Percentiles rank a stretch among this genome's conserved stretches.
Evolutionary conservation across 1,284 basidiomycete species (phyloP).

Genomic region (Ganoderma lucidum): DNA sequence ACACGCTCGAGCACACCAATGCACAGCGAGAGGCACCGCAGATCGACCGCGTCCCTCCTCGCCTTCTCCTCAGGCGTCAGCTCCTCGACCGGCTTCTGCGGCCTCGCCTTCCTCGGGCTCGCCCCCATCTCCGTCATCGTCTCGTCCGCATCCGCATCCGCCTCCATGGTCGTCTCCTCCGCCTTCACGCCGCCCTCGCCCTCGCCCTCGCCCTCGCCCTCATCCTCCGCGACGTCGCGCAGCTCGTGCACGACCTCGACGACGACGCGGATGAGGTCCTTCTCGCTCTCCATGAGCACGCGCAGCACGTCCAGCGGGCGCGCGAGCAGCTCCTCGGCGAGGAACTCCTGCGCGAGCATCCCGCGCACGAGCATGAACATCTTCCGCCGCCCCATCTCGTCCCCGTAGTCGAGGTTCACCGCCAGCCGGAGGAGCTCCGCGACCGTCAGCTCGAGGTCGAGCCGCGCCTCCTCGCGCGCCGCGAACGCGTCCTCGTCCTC

Average conservation of each 20-base stretch:
- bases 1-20: constrained; percentile 93
- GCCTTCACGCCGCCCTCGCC: constrained; percentile 39
- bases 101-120: constrained; percentile 37
- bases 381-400: constrained; percentile 94
- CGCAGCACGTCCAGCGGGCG: constrained; percentile 89
- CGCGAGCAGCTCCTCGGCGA: constrained; percentile 84
- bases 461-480: constrained; percentile 61
- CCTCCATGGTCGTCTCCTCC: constrained; percentile 11
- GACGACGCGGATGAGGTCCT: constrained; percentile 92
- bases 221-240: constrained; percentile 64
- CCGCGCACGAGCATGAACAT: constrained; percentile 90
- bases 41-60: constrained; percentile 75
- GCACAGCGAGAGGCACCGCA: constrained; percentile 88
- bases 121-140: constrained; percentile 44
- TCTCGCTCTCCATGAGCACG: constrained; percentile 85
- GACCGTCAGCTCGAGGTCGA: constrained; percentile 79
- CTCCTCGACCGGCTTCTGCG: constrained; percentile 53
- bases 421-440: constrained; percentile 86
- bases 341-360: constrained; percentile 85
- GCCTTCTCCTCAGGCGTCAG: constrained; percentile 67
- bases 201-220: constrained; percentile 41
- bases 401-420: constrained; percentile 89
- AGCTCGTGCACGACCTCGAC: constrained; percentile 94
- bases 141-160: constrained; percentile 40
- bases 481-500: constrained; percentile 52